These are phyloP conservation scores for Colletotrichum lentis DNA, from an alignment of 2,329 filamentous ascomycete genomes.

Conservation along the genomic window DNA sequence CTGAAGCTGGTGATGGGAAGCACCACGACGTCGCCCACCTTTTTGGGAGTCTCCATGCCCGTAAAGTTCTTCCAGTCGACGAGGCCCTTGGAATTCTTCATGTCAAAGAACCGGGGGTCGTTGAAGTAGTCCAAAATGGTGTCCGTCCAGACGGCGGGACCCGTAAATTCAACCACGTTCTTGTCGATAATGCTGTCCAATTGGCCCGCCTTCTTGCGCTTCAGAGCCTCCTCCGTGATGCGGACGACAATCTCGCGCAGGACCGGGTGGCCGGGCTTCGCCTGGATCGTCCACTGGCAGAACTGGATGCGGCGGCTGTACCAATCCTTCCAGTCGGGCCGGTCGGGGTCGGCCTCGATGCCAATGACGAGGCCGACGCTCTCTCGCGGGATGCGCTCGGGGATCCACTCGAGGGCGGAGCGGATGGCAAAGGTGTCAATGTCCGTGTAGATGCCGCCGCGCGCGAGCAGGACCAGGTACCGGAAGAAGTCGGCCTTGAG, in stretches of 20 bases:
- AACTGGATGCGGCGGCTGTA: conserved; percentile 97
- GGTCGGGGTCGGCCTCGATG: conserved; percentile 95
- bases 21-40: conserved; percentile 91
- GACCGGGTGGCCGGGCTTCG: conserved; percentile 92
- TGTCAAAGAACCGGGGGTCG: conserved; percentile 86
- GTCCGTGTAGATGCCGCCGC: conserved; percentile 79
- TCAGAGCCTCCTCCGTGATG: conserved; percentile 83
- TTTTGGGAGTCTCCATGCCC: conserved; percentile 81
- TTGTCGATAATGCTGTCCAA: conserved; percentile 68
- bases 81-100: conserved; percentile 72
- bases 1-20: conserved; percentile 97
- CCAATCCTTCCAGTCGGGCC: conserved; percentile 92
- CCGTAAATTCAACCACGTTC: conserved; percentile 91
- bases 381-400: conserved; percentile 76
- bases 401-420: conserved; percentile 88
- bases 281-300: conserved; percentile 98
- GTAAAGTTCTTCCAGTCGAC: conserved; percentile 92
- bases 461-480: conserved; percentile 71
- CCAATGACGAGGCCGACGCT: conserved; percentile 88
- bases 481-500: conserved; percentile 83
- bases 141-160: conserved; percentile 95
- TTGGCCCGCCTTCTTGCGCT: conserved; percentile 72
- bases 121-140: conserved; percentile 93
- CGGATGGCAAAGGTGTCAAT: conserved; percentile 91
- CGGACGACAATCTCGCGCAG: conserved; percentile 85